Evolutionary conservation across 768 basidiomycete species (phyloP).

Genomic region (Boletus huronensis): DNA sequence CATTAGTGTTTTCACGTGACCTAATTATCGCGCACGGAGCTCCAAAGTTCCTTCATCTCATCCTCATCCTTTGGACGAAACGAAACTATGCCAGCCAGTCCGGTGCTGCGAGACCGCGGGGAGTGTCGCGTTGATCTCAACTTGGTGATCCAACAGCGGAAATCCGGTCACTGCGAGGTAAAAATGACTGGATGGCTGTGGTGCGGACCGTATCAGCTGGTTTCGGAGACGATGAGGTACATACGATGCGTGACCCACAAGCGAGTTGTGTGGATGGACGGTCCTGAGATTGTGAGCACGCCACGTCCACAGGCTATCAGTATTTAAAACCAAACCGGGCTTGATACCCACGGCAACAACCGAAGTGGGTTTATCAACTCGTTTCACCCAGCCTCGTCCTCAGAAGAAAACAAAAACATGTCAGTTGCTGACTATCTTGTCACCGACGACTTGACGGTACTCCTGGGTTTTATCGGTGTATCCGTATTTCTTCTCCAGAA

Average conservation of each 20-base stretch:
- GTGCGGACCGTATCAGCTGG: not conserved
- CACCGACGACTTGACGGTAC: conserved; percentile 77
- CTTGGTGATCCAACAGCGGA: not conserved
- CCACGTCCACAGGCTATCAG: not conserved
- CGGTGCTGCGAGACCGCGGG: not conserved
- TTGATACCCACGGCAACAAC: conserved; percentile 6
- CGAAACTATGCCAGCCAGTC: not conserved
- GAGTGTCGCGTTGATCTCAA: not conserved
- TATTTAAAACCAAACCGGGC: not conserved
- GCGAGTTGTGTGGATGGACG: not conserved
- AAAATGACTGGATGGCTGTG: not conserved
- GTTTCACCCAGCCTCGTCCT: not conserved
- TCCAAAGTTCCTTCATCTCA: no score
- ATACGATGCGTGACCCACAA: not conserved
- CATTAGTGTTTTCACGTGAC: not conserved
- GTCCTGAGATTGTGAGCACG: not conserved
- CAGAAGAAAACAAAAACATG: conserved; percentile 29
- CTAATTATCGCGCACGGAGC: not conserved
- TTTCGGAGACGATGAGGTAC: not conserved
- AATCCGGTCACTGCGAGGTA: not conserved
- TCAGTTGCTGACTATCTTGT: conserved; percentile 55
- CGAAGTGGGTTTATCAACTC: not conserved
- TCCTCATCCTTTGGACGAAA: not conserved
- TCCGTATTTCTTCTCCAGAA: conserved; percentile 76
- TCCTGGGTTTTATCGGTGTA: conserved; percentile 70